Evolutionary conservation across 2,329 filamentous ascomycete species (phyloP), one percentile per base, ranked within the genome.

Genomic region (Fusarium napiforme): DNA sequence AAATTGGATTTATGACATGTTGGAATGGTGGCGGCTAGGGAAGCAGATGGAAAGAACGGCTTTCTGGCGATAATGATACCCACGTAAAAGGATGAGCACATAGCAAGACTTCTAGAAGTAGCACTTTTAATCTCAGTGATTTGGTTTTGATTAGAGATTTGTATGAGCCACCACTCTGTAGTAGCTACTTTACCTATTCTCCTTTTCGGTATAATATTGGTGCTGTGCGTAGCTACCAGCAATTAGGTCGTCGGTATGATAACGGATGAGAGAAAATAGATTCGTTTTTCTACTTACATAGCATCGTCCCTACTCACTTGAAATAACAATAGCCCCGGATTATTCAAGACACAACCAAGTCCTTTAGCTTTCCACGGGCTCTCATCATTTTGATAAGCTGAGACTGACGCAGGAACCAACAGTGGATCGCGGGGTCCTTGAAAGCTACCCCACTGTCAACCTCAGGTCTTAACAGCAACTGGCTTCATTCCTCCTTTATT

Each of bases 1-100:
- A 23, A 21, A 16, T 36, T 14, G 32, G 11, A 32, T 19, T 34
- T 11, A 15, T 37, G 58, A 37, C 18, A 36, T 32, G 49, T 55
- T 45, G 52, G 39, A n/a, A 47, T 46, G 45, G 36, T 11, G 36
- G 45, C 37, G 45, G 45, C 30, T 28, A 49, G 36, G 40, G 47
- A 46, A 43, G 60, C 36, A 52, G 42, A 50, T 34, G 43, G 55
- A 53, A 68, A 16, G 30, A 46, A 64, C 18, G 50, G 58, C 40
- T 36, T 52, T 60, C 68, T 53, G 49, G 56, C 53, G 58, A 69
- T 57, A 67, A 75, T 76, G 77, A 79, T 79, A 79, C 77, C 77
- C 57, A 60, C 49, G 71, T 34, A 67, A 57, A 60, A 70, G 60
- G 62, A 55, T 50, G 40, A 36, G 53, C 64, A 60, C 43, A 30